phyloP scores from a whole-genome alignment of 192 early-diverging fungal genomes.

The Backusella psychrophila region DNA sequence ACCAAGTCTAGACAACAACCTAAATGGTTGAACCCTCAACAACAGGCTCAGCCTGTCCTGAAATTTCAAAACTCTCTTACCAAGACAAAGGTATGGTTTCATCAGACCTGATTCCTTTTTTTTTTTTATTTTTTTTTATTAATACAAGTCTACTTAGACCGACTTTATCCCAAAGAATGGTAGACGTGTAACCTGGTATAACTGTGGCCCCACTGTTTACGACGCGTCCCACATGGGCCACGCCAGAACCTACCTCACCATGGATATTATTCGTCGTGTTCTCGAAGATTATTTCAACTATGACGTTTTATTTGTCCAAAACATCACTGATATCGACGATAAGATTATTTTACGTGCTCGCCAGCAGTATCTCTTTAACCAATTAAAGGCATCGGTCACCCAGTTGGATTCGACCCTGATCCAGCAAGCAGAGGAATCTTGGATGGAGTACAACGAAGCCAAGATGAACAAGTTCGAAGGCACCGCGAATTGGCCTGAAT shows the following conservation, averaged over 20 bases:
- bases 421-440: slow-evolving; percentile 56
- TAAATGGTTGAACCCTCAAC: slow-evolving; percentile 59
- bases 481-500: slow-evolving; percentile 55
- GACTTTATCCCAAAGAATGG: slow-evolving; percentile 85
- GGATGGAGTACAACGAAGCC: slow-evolving; percentile 57
- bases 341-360: slow-evolving; percentile 94
- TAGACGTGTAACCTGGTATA: slow-evolving; percentile 92
- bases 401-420: slow-evolving; percentile 52
- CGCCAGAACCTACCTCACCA: slow-evolving; percentile 88
- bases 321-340: slow-evolving; percentile 99
- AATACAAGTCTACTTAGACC: slow-evolving; percentile 48
- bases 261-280: slow-evolving; percentile 92
- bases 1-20: slow-evolving; percentile 54
- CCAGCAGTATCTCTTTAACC: slow-evolving; percentile 74
- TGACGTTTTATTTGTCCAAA: slow-evolving; percentile 93
- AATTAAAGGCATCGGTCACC: slow-evolving; percentile 43
- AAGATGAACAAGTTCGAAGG: slow-evolving; percentile 57
- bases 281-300: slow-evolving; percentile 95
- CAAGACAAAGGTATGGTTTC: slow-evolving; percentile 66
- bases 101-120: not conserved
- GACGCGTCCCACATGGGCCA: slow-evolving; percentile 96
- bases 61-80: slow-evolving; percentile 87
- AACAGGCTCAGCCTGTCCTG: slow-evolving; percentile 47
- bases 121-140: too few species aligned
- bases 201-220: slow-evolving; percentile 98